Conservation (phyloP, 1,284 basidiomycete species). For the Anthracocystis panici-leucophaei region DNA sequence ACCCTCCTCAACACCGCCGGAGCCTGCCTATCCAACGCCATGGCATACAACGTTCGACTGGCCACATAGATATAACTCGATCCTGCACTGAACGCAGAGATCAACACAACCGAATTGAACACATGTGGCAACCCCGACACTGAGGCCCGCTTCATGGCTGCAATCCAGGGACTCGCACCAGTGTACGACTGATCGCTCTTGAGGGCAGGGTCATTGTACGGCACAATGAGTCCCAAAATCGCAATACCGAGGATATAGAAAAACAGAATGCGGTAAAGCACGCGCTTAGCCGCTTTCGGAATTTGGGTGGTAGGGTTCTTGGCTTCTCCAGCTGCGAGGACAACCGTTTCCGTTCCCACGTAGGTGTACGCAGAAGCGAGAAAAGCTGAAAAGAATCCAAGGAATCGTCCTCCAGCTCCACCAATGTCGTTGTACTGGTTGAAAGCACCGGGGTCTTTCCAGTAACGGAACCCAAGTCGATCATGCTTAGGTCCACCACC, state of each 20-base stretch:
- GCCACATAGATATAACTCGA: slow-evolving; percentile 85
- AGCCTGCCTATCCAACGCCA: slow-evolving; percentile 81
- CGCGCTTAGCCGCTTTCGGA: slow-evolving; percentile 56
- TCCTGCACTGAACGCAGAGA: slow-evolving; percentile 87
- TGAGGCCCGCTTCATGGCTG: slow-evolving; percentile 70
- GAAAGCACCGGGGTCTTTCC: slow-evolving; percentile 71
- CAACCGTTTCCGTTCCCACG: slow-evolving; percentile 92
- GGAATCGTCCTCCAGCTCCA: slow-evolving; percentile 75
- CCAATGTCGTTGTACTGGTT: slow-evolving; percentile 69
- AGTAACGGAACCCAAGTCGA: slow-evolving; percentile 59
- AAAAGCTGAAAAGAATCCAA: slow-evolving; percentile 69
- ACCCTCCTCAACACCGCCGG: slow-evolving; percentile 79
- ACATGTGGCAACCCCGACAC: slow-evolving; percentile 70
- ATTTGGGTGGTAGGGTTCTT: slow-evolving; percentile 69
- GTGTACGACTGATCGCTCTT: slow-evolving; percentile 37
- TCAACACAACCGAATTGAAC: slow-evolving; percentile 83
- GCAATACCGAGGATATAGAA: slow-evolving; percentile 72
- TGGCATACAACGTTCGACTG: slow-evolving; percentile 80
- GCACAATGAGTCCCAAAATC: slow-evolving; percentile 63
- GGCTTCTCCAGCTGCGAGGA: slow-evolving; percentile 80
- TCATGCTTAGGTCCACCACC: slow-evolving; percentile 67
- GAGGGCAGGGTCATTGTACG: slow-evolving; percentile 51
- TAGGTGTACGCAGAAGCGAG: too few relatives aligned
- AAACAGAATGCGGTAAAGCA: slow-evolving; percentile 70
- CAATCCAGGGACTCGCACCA: slow-evolving; percentile 66